These are phyloP conservation scores for Plectranthus barbatus DNA, from an alignment of 257 asterid genomes.

Conservation along the genomic window DNA sequence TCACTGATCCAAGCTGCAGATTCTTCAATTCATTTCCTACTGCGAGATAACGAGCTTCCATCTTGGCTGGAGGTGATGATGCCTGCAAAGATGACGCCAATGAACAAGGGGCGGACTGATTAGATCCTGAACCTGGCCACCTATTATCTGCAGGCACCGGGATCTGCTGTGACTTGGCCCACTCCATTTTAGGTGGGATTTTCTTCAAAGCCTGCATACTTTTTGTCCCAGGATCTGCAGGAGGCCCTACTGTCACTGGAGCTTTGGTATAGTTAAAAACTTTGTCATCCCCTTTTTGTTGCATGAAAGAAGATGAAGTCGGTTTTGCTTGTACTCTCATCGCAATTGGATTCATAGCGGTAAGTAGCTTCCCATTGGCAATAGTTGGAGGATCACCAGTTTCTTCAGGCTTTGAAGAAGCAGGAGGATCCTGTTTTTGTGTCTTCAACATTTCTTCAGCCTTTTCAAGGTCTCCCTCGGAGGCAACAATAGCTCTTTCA, in stretches of 20 bases:
- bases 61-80: constrained; percentile 26
- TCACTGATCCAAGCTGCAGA: constrained; percentile 48
- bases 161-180: constrained; percentile 55
- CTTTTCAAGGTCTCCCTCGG: constrained; percentile 82
- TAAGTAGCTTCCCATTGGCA: constrained; percentile 34
- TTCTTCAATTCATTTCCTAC: constrained; percentile 44
- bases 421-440: constrained; percentile 64
- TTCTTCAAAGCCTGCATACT: constrained; percentile 44
- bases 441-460: constrained; percentile 70
- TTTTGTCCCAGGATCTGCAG: constrained; percentile 51
- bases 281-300: constrained; percentile 57
- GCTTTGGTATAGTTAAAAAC: constrained; percentile 60
- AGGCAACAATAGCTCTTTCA: constrained; percentile 73
- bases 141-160: constrained; percentile 49
- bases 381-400: constrained; percentile 46
- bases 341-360: constrained; percentile 27
- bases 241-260: constrained; percentile 34
- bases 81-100: constrained; percentile 34
- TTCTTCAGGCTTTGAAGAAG: constrained; percentile 53
- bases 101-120: constrained; percentile 30
- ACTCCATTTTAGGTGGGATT: constrained; percentile 50
- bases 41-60: constrained; percentile 28
- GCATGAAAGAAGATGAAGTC: constrained; percentile 30
- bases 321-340: constrained; percentile 32
- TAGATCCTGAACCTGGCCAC: constrained; percentile 41